Base-by-base conservation (phyloP, 768 basidiomycete species). In the Sporobolomyces phaffii region DNA sequence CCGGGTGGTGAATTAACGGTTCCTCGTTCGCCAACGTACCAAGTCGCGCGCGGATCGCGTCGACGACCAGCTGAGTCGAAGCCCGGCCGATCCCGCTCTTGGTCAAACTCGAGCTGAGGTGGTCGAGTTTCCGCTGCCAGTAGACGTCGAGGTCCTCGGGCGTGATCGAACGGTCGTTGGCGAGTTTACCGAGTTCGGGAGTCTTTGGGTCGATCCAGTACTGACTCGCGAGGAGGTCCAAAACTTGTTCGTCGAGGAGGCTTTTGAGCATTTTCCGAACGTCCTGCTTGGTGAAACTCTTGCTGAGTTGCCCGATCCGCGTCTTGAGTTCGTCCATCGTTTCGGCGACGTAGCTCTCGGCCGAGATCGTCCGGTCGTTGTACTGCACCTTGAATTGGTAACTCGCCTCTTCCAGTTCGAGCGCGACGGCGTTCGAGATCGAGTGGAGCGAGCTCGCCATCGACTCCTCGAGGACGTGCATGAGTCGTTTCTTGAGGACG, bases 311-410 rank as follows among this genome's bases (percentile, higher is more conserved):
- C 74, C 87, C 89, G 83, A 99, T 94, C 48, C 87, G 85, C 8
- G 75, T 71, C 79, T 99, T 99, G 69, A 99, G 84, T 9, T 84
- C 81, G 75, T 99, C 96, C 78, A 98, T 87, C 3, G 93, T 92
- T 79, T 98, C 96, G 10, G 96, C 93, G 52, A 99, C 90, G 76
- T 99, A 99, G 2, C 91, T 92, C 77, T 99, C 96, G 15, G 96
- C 87, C 1, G 89, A 88, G 65, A 97, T 89, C 28, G 90, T 84
- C 28, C 91, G 86, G 79, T 99, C 96, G 76, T 99, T 99, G 80
- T 90, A 91, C 77, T 93, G 88, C 3, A 99, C 96, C 79, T 99
- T 99, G 84, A 99, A 99, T 78, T 98, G 96, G 77, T 99, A 99
- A 17, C 87, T 87, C 3, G 96, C 87, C 75, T 98, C 96, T 78